Evolutionary conservation across 768 basidiomycete genomes (phyloP).

Genomic region (Hygrophoropsis aurantiaca): DNA sequence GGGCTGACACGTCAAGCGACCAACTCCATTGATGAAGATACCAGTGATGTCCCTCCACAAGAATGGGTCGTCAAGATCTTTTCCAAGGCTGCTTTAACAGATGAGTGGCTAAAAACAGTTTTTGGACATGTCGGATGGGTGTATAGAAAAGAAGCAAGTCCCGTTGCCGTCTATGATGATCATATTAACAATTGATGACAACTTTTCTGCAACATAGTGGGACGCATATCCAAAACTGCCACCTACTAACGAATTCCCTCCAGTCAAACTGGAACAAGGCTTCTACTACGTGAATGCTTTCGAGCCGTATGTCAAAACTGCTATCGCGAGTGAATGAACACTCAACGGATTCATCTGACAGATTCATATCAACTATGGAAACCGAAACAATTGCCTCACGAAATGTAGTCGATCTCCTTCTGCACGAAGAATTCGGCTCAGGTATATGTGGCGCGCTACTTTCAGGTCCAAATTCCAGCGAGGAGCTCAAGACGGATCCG

Average conservation of each 20-base stretch:
- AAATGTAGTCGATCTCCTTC: slow-evolving; percentile 77
- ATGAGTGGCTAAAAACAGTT: slow-evolving; percentile 66
- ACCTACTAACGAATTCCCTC: slow-evolving; percentile 68
- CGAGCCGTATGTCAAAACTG: slow-evolving; percentile 76
- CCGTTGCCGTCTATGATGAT: too few species aligned
- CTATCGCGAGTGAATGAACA: too few species aligned
- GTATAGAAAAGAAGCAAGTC: slow-evolving; percentile 67
- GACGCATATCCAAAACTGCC: slow-evolving; percentile 76
- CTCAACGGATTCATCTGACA: slow-evolving; percentile 22
- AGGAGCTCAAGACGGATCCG: slow-evolving; percentile 12
- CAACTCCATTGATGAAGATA: slow-evolving; percentile 28
- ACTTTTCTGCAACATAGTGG: slow-evolving; percentile 50
- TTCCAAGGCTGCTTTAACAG: slow-evolving; percentile 60
- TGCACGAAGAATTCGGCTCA: slow-evolving; percentile 69
- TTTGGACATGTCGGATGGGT: slow-evolving; percentile 83
- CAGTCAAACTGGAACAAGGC: slow-evolving; percentile 72
- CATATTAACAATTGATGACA: too few species aligned
- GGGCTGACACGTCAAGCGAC: slow-evolving; percentile 34
- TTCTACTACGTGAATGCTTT: slow-evolving; percentile 94
- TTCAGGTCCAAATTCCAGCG: slow-evolving; percentile 20
- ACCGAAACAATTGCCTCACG: slow-evolving; percentile 83
- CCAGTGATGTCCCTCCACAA: slow-evolving; percentile 37
- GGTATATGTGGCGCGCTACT: slow-evolving; percentile 62
- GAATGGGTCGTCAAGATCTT: slow-evolving; percentile 89
- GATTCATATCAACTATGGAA: slow-evolving; percentile 92